A percentile compares a stretch with the other conserved stretches of the same genome.
These are phyloP conservation scores for Russula dissimulans DNA, from an alignment of 768 basidiomycete species.

Conservation along the genomic window DNA sequence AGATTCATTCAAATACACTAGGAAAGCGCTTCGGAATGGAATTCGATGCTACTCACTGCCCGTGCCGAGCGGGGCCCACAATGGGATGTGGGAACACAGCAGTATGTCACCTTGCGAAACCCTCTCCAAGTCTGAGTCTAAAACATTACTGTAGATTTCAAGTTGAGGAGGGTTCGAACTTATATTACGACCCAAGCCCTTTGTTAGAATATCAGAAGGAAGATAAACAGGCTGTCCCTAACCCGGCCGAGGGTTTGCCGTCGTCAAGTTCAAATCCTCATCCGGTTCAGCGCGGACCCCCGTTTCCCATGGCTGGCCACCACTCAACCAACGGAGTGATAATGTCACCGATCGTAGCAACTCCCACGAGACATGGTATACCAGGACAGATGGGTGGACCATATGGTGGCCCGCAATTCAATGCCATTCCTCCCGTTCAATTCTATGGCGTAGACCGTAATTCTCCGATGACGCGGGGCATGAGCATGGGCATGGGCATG, in stretches of 20 bases:
- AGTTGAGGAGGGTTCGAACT: conserved; percentile 61
- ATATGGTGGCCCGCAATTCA: conserved; percentile 23
- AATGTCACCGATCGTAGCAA: conserved; percentile 14
- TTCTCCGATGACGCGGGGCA: conserved; percentile 16
- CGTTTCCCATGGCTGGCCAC: conserved; percentile 10
- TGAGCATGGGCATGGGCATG: conserved; percentile 10
- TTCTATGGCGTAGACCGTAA: conserved; percentile 31
- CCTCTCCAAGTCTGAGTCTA: not conserved
- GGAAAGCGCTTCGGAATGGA: conserved; percentile 84
- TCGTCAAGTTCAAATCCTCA: conserved; percentile 20
- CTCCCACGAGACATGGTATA: conserved; percentile 24
- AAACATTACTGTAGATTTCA: conserved; percentile 44
- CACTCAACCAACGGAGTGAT: conserved; percentile 18
- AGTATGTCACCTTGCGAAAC: conserved; percentile 38
- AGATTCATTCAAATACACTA: conserved; percentile 16
- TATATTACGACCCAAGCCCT: conserved; percentile 62
- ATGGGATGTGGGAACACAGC: conserved; percentile 82
- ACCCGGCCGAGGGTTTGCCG: not conserved
- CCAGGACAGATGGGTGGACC: conserved; percentile 22
- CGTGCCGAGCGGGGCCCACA: conserved; percentile 77
- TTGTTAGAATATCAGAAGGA: conserved; percentile 26
- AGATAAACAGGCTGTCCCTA: conserved; percentile 8
- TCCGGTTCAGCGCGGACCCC: conserved; percentile 3
- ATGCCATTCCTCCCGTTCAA: conserved; percentile 31
- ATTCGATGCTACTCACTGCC: conserved; percentile 67